Percentiles rank a stretch among this genome's conserved stretches.
phyloP scores from a whole-genome alignment of 345 rosid genomes.

The Clausena lansium region DNA sequence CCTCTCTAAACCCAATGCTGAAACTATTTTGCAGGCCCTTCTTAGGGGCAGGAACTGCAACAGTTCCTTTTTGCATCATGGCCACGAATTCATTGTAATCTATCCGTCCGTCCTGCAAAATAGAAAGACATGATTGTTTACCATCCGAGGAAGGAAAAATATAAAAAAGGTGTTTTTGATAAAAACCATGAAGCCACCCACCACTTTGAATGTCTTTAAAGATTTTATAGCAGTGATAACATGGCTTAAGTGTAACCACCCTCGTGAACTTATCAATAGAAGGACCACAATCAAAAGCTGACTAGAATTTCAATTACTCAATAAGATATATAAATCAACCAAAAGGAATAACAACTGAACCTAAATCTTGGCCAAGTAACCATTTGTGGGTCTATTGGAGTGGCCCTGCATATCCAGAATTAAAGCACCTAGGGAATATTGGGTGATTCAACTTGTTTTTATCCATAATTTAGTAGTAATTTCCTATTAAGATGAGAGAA shows the following conservation, averaged over 20 bases:
- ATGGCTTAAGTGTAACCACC: background rate
- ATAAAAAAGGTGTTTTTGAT: background rate
- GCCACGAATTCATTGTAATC: conserved; percentile 85
- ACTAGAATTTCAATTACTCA: background rate
- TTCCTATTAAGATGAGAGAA: background rate
- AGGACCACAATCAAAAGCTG: background rate
- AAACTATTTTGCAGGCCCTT: conserved; percentile 43
- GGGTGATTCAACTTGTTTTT: background rate
- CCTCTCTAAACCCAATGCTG: conserved; percentile 52
- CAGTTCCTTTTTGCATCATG: conserved; percentile 77
- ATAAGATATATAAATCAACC: background rate
- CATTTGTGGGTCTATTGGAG: too few relatives aligned
- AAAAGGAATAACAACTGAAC: background rate
- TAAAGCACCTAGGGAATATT: background rate
- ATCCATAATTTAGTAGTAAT: background rate
- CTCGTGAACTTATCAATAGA: background rate
- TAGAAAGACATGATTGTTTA: background rate
- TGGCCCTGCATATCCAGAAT: too few relatives aligned
- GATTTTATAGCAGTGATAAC: background rate
- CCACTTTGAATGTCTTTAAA: background rate
- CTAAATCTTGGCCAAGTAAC: background rate
- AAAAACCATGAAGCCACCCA: background rate
- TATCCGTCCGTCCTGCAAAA: conserved; percentile 70
- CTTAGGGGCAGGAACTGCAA: conserved; percentile 27
- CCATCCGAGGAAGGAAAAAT: background rate